These are phyloP conservation scores for Skeletonema grethae DNA, from an alignment of 108 stramenopile species.

Conservation along the genomic window DNA sequence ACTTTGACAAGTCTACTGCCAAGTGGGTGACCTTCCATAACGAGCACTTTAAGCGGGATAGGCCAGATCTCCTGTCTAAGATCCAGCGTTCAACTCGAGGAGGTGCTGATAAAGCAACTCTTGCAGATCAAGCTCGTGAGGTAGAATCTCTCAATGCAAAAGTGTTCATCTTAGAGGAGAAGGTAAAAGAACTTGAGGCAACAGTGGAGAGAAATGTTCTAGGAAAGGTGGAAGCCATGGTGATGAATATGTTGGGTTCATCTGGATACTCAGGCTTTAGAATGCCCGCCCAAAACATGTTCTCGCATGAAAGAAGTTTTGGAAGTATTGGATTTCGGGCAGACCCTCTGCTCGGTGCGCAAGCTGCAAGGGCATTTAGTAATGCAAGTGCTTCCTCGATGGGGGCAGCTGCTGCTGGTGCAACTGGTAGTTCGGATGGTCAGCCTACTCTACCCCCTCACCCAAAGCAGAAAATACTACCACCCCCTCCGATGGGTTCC, in stretches of 20 bases:
- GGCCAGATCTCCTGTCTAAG: constrained; percentile 73
- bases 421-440: constrained; percentile 16
- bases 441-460: constrained; percentile 77
- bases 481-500: constrained; percentile 24
- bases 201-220: constrained; percentile 20
- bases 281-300: constrained; percentile 10
- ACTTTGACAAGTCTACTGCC: constrained; percentile 76
- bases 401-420: constrained; percentile 46
- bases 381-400: constrained; percentile 41
- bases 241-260: constrained; percentile 35
- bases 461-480: constrained; percentile 79
- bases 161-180: constrained; percentile 57
- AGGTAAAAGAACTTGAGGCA: constrained; percentile 29
- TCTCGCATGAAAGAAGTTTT: constrained; percentile 16
- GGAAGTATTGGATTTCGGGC: constrained; percentile 11
- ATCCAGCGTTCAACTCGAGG: constrained; percentile 85
- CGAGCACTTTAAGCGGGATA: constrained; percentile 85
- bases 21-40: constrained; percentile 85
- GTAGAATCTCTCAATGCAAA: constrained; percentile 64
- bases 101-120: constrained; percentile 44
- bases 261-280: not conserved
- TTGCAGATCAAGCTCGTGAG: constrained; percentile 60
- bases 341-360: constrained; percentile 20
- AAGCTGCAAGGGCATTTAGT: constrained; percentile 38
- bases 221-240: constrained; percentile 30